Conservation (phyloP, 139 green algal species). For the Spirogloea muscicola region DNA sequence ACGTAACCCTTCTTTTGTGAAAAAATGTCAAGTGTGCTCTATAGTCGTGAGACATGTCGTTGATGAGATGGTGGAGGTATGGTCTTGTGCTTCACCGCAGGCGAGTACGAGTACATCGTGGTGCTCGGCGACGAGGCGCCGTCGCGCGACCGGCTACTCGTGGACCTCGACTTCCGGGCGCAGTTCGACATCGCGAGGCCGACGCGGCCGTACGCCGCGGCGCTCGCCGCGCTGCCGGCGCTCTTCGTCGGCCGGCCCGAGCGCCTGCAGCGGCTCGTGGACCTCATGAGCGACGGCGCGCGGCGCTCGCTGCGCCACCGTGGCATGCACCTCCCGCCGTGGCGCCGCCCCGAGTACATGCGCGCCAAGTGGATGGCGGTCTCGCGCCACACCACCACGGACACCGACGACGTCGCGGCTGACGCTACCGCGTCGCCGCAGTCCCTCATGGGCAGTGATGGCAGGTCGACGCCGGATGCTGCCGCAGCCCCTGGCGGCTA, state of each 20-base stretch:
- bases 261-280: slow-evolving; percentile 17
- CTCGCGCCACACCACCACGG: background rate
- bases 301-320: background rate
- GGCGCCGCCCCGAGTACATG: slow-evolving; percentile 27
- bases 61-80: too few species aligned
- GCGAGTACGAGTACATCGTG: slow-evolving; percentile 32
- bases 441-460: too few species aligned
- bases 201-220: background rate
- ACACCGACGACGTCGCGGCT: too few species aligned
- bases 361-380: slow-evolving; percentile 22
- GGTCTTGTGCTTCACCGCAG: too few species aligned
- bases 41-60: too few species aligned
- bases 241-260: slow-evolving; percentile 14
- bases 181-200: slow-evolving; percentile 29
- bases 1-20: background rate
- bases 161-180: slow-evolving; percentile 31
- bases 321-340: slow-evolving; percentile 32
- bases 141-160: background rate
- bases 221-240: background rate
- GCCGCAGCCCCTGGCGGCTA: too few species aligned
- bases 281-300: slow-evolving; percentile 9
- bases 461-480: too few species aligned
- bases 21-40: too few species aligned
- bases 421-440: too few species aligned
- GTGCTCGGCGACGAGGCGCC: background rate